phyloP scores from a whole-genome alignment of 2,329 filamentous ascomycete genomes.

The Aspergillus transmontanensis region DNA sequence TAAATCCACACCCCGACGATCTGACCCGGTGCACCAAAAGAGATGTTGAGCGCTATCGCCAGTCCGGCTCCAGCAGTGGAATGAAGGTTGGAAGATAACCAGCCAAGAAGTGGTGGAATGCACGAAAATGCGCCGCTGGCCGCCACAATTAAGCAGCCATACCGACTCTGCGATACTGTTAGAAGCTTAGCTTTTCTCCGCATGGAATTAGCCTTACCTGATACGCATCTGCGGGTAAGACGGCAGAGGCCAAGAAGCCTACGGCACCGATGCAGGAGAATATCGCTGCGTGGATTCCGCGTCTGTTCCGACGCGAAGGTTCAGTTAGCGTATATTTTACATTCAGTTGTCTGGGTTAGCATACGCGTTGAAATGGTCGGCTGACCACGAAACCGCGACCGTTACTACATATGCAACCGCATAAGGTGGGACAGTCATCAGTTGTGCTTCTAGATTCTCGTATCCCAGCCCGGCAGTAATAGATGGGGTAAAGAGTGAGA shows the following conservation, averaged over 20 bases:
- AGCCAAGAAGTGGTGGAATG: constrained; percentile 71
- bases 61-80: constrained; percentile 67
- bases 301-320: background rate
- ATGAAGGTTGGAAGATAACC: constrained; percentile 69
- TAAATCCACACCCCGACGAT: constrained; percentile 77
- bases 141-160: constrained; percentile 70
- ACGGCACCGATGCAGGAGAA: background rate
- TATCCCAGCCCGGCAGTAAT: constrained; percentile 3
- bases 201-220: background rate
- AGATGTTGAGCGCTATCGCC: constrained; percentile 72
- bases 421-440: constrained; percentile 5
- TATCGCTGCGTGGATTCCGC: background rate
- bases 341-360: background rate
- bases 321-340: background rate
- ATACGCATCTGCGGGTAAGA: background rate
- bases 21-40: constrained; percentile 68
- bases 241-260: background rate
- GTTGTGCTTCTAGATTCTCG: background rate
- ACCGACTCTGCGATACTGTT: constrained; percentile 45
- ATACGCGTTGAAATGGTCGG: constrained; percentile 4
- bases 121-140: constrained; percentile 68
- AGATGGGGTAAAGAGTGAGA: background rate
- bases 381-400: background rate
- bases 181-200: too few relatives aligned
- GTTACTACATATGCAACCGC: constrained; percentile 1